A percentile compares a stretch with the other conserved stretches of the same genome.
phyloP scores from a whole-genome alignment of 2,329 filamentous ascomycete genomes.

The Stromatinia cepivora region DNA sequence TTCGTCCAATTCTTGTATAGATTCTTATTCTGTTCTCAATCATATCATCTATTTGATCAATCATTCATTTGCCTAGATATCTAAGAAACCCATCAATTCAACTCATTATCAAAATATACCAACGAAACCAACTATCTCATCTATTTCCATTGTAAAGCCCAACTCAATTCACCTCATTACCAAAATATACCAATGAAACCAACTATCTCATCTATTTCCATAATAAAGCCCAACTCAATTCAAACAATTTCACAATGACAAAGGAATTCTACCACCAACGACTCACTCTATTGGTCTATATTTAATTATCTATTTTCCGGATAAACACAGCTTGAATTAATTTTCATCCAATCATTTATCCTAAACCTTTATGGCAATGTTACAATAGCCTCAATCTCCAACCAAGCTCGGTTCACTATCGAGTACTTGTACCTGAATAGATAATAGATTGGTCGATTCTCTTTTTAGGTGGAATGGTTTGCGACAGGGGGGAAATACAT shows the following conservation, averaged over 20 bases:
- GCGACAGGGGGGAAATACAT: too few relatives aligned
- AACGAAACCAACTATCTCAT: too few relatives aligned
- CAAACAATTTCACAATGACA: not conserved
- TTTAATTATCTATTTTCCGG: not conserved
- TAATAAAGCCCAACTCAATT: not conserved
- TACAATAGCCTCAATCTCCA: not conserved
- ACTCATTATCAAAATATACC: not conserved
- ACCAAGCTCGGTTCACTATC: constrained; percentile 4
- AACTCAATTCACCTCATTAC: not conserved
- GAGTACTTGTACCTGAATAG: not conserved
- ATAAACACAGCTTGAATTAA: not conserved
- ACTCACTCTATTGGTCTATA: too few relatives aligned
- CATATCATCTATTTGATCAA: too few relatives aligned
- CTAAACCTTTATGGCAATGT: not conserved
- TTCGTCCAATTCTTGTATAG: too few relatives aligned
- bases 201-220: not conserved
- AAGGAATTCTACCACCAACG: not conserved
- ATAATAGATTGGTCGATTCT: too few relatives aligned
- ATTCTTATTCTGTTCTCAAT: too few relatives aligned
- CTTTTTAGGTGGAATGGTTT: too few relatives aligned
- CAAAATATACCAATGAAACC: not conserved
- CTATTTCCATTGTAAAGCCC: not conserved
- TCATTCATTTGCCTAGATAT: too few relatives aligned
- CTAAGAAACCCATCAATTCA: not conserved
- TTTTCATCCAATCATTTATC: not conserved